Evolutionary conservation across 345 rosid genomes (phyloP).

Genomic region (Brassica nigra): DNA sequence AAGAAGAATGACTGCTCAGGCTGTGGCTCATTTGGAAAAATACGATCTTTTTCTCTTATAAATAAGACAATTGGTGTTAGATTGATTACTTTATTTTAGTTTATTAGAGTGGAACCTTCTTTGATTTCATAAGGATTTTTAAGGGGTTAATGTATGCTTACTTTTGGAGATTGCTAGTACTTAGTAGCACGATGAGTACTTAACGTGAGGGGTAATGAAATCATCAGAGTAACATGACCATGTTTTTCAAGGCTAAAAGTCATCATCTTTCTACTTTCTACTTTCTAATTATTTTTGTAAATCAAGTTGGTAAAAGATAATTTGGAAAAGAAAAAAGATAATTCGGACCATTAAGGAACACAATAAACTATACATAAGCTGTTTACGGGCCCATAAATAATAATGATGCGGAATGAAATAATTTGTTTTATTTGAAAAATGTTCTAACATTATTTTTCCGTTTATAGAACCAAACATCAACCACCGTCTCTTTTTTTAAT

Average conservation of each 20-base stretch:
- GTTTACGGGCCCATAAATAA: conserved; percentile 26
- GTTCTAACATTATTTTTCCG: not conserved
- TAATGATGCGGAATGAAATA: conserved; percentile 12
- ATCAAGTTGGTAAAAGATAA: conserved; percentile 34
- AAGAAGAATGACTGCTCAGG: conserved; percentile 21
- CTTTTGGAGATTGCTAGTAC: conserved; percentile 37
- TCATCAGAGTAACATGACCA: conserved; percentile 45
- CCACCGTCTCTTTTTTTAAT: not conserved
- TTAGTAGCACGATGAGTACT: conserved; percentile 40
- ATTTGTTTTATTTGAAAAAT: conserved; percentile 4
- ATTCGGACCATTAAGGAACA: conserved; percentile 25
- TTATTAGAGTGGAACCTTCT: conserved; percentile 31
- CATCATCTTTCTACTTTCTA: conserved; percentile 30
- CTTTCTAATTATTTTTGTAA: conserved; percentile 34
- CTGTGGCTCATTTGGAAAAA: not conserved
- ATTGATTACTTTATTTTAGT: conserved; percentile 31
- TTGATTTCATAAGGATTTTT: not conserved
- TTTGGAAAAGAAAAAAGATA: conserved; percentile 10
- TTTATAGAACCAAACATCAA: not conserved
- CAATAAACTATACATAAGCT: conserved; percentile 8
- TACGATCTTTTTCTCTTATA: not conserved
- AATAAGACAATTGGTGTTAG: not conserved
- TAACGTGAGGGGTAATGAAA: conserved; percentile 36
- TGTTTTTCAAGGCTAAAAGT: conserved; percentile 34
- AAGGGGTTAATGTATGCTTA: conserved; percentile 21